Evolutionary conservation across 2,329 filamentous ascomycete species (phyloP), one percentile per base, ranked within the genome.

Genomic region (Aspergillus persii): DNA sequence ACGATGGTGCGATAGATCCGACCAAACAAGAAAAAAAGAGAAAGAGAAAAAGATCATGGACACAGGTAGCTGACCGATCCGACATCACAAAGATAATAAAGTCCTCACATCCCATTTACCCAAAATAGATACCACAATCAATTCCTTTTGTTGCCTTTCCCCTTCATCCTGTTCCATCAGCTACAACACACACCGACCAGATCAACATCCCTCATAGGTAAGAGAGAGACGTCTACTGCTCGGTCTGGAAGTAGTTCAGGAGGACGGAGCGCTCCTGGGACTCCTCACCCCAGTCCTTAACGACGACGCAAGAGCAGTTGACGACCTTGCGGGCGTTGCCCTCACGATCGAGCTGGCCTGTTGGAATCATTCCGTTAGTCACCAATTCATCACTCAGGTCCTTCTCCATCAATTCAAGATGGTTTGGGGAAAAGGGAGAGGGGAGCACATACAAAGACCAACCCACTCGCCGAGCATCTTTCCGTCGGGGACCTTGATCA

Each of bases 391-490:
- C 48, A 12, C 30, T 48, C 33, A 23, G 18, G 18, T 23, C 18
- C 18, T 53, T 54, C 31, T 49, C 15, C 58, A 65, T 78, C 48
- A 26, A 36, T 26, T 27, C 0, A 18, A 56, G 41, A n/a, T 8
- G 33, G 2, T 2, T 44, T 48, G 52, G 46, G 54, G 56, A 50
- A 53, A 50, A 49, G 39, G 8, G 29, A 29, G 33, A 44, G 53
- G n/a, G 59, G 47, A 67, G 65, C 18, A 93, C 94, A 80, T 88
- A 98, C 95, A 99, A 77, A 99, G 89, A 84, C 95, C 95, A 79
- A 96, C 94, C 95, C 95, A 99, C 86, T 99, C 95, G 85, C 95
- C 95, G 75, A 99, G 86, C 87, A 97, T 91, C 90, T 99, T 99
- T 82, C 95, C 95, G 81, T 99, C 95, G 71, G 93, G 94, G 68